Conservation (phyloP, 306 rosid species). For the Albizia julibrissin region DNA sequence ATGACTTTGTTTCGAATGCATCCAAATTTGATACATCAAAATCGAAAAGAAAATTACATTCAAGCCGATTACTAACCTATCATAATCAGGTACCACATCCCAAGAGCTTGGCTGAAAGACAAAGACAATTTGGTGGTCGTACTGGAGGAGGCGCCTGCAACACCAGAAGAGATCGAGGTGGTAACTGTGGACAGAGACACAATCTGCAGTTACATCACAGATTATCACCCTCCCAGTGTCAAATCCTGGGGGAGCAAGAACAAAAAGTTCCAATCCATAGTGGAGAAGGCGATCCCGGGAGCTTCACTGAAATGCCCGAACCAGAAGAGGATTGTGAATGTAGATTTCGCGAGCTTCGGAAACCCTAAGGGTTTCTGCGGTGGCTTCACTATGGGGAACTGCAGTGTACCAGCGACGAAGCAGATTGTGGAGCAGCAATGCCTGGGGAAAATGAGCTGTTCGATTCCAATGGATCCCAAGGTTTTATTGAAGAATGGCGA, state of each 20-base stretch:
- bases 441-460: slow-evolving; percentile 54
- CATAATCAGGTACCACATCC: slow-evolving; percentile 78
- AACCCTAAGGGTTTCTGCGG: slow-evolving; percentile 75
- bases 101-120: slow-evolving; percentile 62
- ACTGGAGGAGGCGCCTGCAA: slow-evolving; percentile 63
- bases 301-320: slow-evolving; percentile 60
- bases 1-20: background rate
- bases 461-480: slow-evolving; percentile 42
- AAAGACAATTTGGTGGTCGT: slow-evolving; percentile 62
- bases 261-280: slow-evolving; percentile 33
- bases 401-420: slow-evolving; percentile 43
- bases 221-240: slow-evolving; percentile 60
- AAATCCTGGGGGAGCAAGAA: slow-evolving; percentile 50
- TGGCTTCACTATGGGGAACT: slow-evolving; percentile 45
- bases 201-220: slow-evolving; percentile 63
- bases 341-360: slow-evolving; percentile 87
- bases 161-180: slow-evolving; percentile 51
- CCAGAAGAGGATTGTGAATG: slow-evolving; percentile 40
- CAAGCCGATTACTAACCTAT: background rate
- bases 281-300: slow-evolving; percentile 8
- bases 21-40: background rate
- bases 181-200: slow-evolving; percentile 63
- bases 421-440: slow-evolving; percentile 63
- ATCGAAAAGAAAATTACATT: background rate
- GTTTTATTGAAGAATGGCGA: slow-evolving; percentile 40